Evolutionary conservation across 2,329 filamentous ascomycete species (phyloP), one percentile per base, ranked within the genome.

Genomic region (Coccinonectria pachysandricola): DNA sequence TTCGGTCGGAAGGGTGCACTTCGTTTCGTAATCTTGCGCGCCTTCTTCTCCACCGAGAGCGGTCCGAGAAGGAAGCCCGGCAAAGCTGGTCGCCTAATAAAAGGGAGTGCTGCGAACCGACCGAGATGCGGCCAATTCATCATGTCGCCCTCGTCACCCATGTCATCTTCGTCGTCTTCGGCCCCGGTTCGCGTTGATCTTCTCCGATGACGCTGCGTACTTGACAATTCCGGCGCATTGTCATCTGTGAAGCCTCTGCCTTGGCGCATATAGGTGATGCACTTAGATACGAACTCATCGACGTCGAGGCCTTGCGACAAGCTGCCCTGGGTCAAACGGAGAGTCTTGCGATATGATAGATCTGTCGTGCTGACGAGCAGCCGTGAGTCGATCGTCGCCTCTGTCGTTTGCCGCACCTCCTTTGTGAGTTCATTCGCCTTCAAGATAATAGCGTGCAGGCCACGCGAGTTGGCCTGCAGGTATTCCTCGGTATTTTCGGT

Each of bases 211-310:
- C 64, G 54, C 42, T 68, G 63, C 10, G 65, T 64, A 35, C 59
- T 57, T 4, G 61, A 66, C 21, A 70, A 56, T 25, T 68, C 67
- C 6, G 60, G 59, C 2, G 61, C 62, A 20, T 67, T 50, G 19
- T 68, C 62, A 24, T 69, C 60, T 9, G 57, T 56, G 13, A 71
- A 68, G 8, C 67, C 68, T 6, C 68, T 61, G 4, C 74, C 79
- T 18, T 71, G 66, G 12, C 73, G 75, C 85, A 96, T 95, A 50
- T 82, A 96, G 4, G 71, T 72, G 33, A 92, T 85, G 52, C 81
- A 88, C 54, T 92, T 93, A 1, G 82, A 81, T 9, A 96, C 74
- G 46, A 96, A 92, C 43, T 94, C 83, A 35, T 96, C 87, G 0
- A 92, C 67, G 46, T 96, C 87, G 12, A 98, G 60, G 6, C 86